phyloP scores from a whole-genome alignment of 352 stramenopile genomes.

The Pilasporangium apinafurcum region DNA sequence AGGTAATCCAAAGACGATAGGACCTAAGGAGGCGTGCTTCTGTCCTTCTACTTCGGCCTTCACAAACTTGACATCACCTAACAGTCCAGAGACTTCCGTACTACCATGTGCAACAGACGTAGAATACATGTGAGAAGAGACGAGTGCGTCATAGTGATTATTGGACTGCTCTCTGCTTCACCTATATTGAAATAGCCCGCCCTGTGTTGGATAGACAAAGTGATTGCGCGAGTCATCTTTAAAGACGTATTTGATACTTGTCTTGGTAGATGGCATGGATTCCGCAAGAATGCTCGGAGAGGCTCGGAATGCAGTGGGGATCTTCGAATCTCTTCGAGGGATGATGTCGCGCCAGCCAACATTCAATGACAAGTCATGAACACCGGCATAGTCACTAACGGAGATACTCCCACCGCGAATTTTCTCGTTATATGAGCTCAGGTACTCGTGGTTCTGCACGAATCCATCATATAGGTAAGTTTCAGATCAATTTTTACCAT shows the following conservation, averaged over 20 bases:
- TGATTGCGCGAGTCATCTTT: slow-evolving; percentile 87
- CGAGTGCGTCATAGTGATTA: too few species aligned
- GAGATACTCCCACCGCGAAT: slow-evolving; percentile 78
- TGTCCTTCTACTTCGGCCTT: slow-evolving; percentile 83
- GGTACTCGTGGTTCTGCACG: slow-evolving; percentile 81
- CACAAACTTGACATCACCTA: slow-evolving; percentile 87
- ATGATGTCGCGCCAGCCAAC: slow-evolving; percentile 85
- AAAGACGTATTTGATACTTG: slow-evolving; percentile 91
- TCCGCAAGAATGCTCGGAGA: slow-evolving; percentile 89
- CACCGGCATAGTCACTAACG: slow-evolving; percentile 80
- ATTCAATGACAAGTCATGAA: slow-evolving; percentile 83
- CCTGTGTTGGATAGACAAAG: slow-evolving; percentile 75
- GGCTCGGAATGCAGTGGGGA: slow-evolving; percentile 84
- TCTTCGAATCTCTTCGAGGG: slow-evolving; percentile 73
- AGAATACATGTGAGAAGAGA: not conserved
- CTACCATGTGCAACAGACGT: slow-evolving; percentile 10
- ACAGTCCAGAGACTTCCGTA: slow-evolving; percentile 80
- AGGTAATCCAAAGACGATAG: slow-evolving; percentile 55
- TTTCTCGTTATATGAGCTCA: slow-evolving; percentile 88
- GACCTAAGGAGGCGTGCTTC: slow-evolving; percentile 71
- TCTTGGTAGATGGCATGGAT: slow-evolving; percentile 87
- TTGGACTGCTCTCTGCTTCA: slow-evolving; percentile 13
- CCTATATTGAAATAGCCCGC: slow-evolving; percentile 88
- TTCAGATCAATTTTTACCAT: too few species aligned
- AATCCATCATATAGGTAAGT: too few species aligned